phyloP scores from a whole-genome alignment of 306 rosid species.

The Rubus idaeus region DNA sequence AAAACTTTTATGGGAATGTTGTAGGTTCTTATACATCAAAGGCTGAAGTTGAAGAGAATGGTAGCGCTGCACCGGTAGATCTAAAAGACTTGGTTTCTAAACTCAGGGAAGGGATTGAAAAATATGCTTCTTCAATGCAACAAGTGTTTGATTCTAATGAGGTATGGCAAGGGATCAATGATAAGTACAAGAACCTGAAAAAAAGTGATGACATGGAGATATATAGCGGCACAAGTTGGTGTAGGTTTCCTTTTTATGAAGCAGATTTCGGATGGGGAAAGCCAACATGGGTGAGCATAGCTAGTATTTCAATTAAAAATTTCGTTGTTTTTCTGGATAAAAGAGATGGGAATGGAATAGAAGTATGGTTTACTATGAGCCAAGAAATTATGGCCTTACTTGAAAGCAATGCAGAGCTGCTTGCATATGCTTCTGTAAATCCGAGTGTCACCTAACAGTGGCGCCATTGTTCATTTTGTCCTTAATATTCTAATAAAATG shows the following conservation, averaged over 20 bases:
- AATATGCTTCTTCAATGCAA: not conserved
- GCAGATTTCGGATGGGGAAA: conserved; percentile 37
- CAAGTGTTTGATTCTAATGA: not conserved
- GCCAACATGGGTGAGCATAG: conserved; percentile 34
- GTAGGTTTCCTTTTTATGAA: conserved; percentile 27
- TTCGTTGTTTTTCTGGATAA: conserved; percentile 20
- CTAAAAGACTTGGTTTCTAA: conserved; percentile 10
- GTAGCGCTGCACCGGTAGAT: not conserved
- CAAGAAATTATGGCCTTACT: conserved; percentile 23
- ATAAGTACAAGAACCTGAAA: not conserved
- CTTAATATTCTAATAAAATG: no score
- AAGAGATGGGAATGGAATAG: conserved; percentile 33
- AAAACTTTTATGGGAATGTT: conserved; percentile 40
- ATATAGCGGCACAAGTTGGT: conserved; percentile 26
- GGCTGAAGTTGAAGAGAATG: not conserved
- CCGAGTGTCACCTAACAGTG: not conserved
- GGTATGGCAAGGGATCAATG: conserved; percentile 1
- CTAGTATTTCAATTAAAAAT: not conserved
- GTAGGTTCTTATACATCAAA: conserved; percentile 24
- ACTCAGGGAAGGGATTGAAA: conserved; percentile 15
- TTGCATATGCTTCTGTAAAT: conserved; percentile 23
- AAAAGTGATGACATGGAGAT: not conserved
- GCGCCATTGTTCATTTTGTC: no score
- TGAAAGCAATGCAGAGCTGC: conserved; percentile 22
- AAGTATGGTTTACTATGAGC: conserved; percentile 24